Evolutionary conservation across 768 basidiomycete species (phyloP), one percentile per base, ranked within the genome.

Genomic region (Polyporus arcularius): DNA sequence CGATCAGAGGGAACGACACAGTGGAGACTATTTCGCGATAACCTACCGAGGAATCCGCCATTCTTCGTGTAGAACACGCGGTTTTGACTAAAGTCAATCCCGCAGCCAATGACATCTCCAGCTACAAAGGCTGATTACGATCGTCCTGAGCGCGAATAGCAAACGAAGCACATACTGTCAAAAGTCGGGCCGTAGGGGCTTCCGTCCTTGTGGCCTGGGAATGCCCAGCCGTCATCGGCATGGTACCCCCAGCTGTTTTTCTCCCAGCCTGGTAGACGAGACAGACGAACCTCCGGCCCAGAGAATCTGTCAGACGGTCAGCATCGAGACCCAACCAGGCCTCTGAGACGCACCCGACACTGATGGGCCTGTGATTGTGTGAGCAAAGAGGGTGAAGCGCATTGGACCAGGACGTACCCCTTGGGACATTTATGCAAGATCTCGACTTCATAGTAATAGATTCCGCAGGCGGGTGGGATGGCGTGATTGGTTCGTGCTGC

Each of bases 401-500:
- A 14, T 54, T 58, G 28, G 49, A 41, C 48, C 43, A n/a, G 12
- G 61, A 75, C 85, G 71, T 66, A 89, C 94, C 92, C 94, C 72
- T 89, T 91, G 45, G 83, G 79, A 11, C 90, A 89, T 69, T 91
- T 91, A 70, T 89, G 86, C 6, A 89, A 71, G 48, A 98, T 85
- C 67, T 90, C 85, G 5, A 94, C 86, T 77, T 99, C 96, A 71
- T 89, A 99, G 73, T 98, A 99, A 71, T 93, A 96, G 56, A 98
- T 86, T 26, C 96, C 97, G 67, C 91, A 91, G 11, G 89, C 87
- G 0, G 88, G 80, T 2, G 96, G 96, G 50, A 96, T 89, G 1
- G 89, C 84, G 64, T 85, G 77, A 46, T 83, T 83, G 0, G 96
- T 87, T 53, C 94, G 84, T 43, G 94, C 82, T 11, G 92, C 92